Base-by-base conservation (phyloP, 306 rosid species). In the Fragaria iinumae region DNA sequence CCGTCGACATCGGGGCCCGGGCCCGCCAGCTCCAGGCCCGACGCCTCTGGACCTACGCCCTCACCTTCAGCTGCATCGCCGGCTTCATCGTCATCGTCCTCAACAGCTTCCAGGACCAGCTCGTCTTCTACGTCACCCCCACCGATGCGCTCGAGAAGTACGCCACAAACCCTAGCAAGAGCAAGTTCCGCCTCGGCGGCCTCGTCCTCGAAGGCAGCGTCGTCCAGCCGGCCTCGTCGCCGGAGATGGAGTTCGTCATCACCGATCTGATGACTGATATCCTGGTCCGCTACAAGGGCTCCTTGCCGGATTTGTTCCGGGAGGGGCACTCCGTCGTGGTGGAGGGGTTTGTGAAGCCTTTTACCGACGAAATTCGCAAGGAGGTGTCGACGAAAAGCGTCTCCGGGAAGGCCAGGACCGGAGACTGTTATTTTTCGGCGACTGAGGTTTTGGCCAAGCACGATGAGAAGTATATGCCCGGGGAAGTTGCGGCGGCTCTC, bases 251-350 rank as follows among this genome's bases (percentile, higher is more conserved):
- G 83, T 92, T 95, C 77, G 96, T 95, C 14, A 49, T 95, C 82
- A 89, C 99, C 9, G 99, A 95, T 78, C 82, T 95, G 62, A 81
- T 92, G 75, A 90, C 97, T 4, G 99, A 95, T 72, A 95, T 95
- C 2, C 80, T 95, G 36, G 97, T 95, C 67, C 89, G 96, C 11
- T 84, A 83, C 73, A 20, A 89, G 32, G 99, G 99, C 1, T 85
- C 96, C 0, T 64, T 95, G 72, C 99, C 97, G 2, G 99, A 95
- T 77, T 76, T 95, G 84, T 95, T 95, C 49, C 78, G 97, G 60
- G 99, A 95, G 69, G 99, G 99, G 0, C 97, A 95, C 68, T 92
- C 99, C 6, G 97, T 87, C 45, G 97, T 95, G 72, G 97, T 83
- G 6, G 97, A 92, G 76, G 99, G 99, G 18, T 84, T 92, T 47